Evolutionary conservation across 202 grass and related monocot species (phyloP), one percentile per base, ranked within the genome.

Genomic region (Setaria viridis): DNA sequence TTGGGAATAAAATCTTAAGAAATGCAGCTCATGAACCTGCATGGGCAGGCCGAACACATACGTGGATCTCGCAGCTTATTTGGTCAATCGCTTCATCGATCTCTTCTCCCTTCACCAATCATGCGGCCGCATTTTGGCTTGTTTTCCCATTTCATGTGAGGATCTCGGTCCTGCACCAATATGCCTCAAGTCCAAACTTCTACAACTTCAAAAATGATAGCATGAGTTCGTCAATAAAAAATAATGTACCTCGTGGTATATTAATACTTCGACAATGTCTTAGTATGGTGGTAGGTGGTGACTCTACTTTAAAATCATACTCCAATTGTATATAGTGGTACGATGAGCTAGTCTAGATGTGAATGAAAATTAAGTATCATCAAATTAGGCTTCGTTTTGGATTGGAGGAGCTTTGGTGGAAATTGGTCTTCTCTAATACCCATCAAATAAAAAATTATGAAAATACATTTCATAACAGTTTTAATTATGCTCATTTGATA

Each of bases 1-100:
- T 1, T 49, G 25, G 25, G 12, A 56, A 85, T 42, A 49, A 65
- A 42, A 77, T 48, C 82, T 71, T 77, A 76, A 6, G 50, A 82
- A 82, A 69, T 76, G n/a, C 29, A 37, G 55, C 51, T 82, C 49
- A 33, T 42, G 50, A 48, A 11, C 29, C 42, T 20, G 66, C 57
- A 5, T 5, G 48, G 37, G 41, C 47, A 48, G 9, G 45, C 43
- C 62, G 47, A 51, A 49, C 39, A 67, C 48, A 41, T 62, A 17
- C 13, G 20, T 15, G 58, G 76, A 67, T 68, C 10, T 6, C 60
- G 10, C 53, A 14, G 32, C 42, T 33, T 71, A 43, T 42, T 33
- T 73, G 56, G 58, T 59, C 67, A 66, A 74, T 58, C 25, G 62
- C 29, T 49, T 15, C 0, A 63, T 20, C 39, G 25, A 41, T 46